A percentile compares a stretch with the other conserved stretches of the same genome.
phyloP scores from a whole-genome alignment of 352 stramenopile species.

The Blastocystis sp. region DNA sequence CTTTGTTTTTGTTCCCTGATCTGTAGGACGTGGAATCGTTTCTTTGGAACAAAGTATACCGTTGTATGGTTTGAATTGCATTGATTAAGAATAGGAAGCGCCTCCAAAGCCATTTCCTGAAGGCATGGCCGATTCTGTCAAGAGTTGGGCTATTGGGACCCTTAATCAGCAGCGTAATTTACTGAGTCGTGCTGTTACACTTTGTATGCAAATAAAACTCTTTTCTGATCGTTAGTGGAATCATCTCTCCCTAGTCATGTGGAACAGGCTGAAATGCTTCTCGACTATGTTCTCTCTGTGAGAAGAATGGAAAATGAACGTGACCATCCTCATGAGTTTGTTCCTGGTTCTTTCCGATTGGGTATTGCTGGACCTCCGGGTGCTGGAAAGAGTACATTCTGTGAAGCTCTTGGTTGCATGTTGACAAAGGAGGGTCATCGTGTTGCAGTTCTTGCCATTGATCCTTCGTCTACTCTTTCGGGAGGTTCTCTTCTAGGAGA shows the following conservation, averaged over 20 bases:
- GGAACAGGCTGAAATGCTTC: conserved; percentile 80
- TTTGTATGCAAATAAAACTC: not conserved
- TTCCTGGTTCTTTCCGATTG: conserved; percentile 77
- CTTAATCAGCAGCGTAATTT: conserved; percentile 53
- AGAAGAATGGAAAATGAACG: conserved; percentile 69
- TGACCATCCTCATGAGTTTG: conserved; percentile 63
- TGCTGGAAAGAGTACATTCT: conserved; percentile 95
- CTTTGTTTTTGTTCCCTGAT: not conserved
- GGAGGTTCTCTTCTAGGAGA: conserved; percentile 94
- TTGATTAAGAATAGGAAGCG: not conserved
- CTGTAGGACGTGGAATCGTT: not conserved
- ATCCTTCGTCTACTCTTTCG: conserved; percentile 89
- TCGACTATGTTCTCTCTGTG: conserved; percentile 78
- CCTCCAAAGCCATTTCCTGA: conserved; percentile 44
- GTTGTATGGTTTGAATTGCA: not conserved
- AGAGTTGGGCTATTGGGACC: conserved; percentile 45
- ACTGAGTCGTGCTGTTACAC: conserved; percentile 56
- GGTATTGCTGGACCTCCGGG: conserved; percentile 85
- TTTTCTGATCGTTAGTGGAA: conserved; percentile 21
- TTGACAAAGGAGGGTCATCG: conserved; percentile 80
- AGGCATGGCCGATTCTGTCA: conserved; percentile 25
- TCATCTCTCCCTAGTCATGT: conserved; percentile 40
- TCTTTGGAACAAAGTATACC: conserved; percentile 30
- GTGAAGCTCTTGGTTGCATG: conserved; percentile 87
- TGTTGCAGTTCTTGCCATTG: conserved; percentile 90